phyloP scores from a whole-genome alignment of 2,329 filamentous ascomycete species.

The Penicillium hesseltinei region DNA sequence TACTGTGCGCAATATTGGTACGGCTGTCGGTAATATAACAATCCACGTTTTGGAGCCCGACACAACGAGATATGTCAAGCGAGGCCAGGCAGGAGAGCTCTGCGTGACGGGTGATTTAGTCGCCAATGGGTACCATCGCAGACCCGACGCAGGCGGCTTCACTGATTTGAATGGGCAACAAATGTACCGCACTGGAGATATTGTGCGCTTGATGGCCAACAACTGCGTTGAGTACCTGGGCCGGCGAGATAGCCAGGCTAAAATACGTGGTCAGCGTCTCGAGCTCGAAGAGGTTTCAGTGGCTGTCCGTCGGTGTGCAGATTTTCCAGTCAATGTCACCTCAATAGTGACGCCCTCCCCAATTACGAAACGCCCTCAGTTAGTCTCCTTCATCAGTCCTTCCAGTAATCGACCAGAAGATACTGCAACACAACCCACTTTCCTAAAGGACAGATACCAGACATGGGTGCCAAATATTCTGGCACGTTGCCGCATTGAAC shows the following conservation, averaged over 20 bases:
- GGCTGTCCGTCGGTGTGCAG: conserved; percentile 8
- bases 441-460: conserved; percentile 5
- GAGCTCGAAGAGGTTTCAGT: conserved; percentile 11
- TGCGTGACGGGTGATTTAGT: conserved; percentile 8
- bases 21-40: conserved; percentile 12
- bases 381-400: conserved; percentile 13
- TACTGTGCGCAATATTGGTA: conserved; percentile 12
- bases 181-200: conserved; percentile 14
- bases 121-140: conserved; percentile 3
- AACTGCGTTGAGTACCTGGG: conserved; percentile 13
- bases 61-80: conserved; percentile 5
- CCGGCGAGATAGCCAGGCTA: conserved; percentile 8
- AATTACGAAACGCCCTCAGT: conserved; percentile 14
- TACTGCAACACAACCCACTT: not conserved
- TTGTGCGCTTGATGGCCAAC: conserved; percentile 13
- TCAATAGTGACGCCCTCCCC: conserved; percentile 15
- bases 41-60: conserved; percentile 10
- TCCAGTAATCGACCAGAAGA: not conserved
- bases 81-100: conserved; percentile 14
- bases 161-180: not conserved
- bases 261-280: conserved; percentile 11
- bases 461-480: conserved; percentile 11
- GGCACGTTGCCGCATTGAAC: conserved; percentile 2
- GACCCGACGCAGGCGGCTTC: conserved; percentile 9
- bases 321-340: conserved; percentile 12